Evolutionary conservation across 768 basidiomycete genomes (phyloP).

Genomic region (Kwoniella heveanensis): DNA sequence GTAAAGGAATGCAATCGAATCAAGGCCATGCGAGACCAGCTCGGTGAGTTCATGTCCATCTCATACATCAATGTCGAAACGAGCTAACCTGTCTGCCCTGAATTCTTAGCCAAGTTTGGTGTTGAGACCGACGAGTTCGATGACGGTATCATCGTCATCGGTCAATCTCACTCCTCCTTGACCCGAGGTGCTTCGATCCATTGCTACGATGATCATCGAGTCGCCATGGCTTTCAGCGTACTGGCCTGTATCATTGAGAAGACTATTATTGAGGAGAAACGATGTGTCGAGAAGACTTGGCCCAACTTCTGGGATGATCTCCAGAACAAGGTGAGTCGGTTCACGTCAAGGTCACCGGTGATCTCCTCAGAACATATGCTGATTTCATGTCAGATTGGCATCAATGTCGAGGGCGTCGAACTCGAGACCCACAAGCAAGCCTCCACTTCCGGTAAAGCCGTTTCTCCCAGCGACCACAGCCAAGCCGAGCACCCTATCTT

Average conservation of each 20-base stretch:
- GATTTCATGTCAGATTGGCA: conserved; percentile 68
- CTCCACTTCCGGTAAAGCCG: conserved; percentile 59
- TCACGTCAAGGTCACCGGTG: background rate
- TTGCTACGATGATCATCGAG: conserved; percentile 98
- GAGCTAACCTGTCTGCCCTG: no score
- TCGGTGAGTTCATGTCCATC: conserved; percentile 63
- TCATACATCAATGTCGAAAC: no score
- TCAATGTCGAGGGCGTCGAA: conserved; percentile 83
- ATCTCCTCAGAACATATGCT: conserved; percentile 5
- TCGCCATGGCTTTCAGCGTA: conserved; percentile 97
- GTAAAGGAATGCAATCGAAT: conserved; percentile 99
- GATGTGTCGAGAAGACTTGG: conserved; percentile 99
- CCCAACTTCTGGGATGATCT: conserved; percentile 99
- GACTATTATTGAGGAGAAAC: conserved; percentile 89
- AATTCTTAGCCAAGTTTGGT: conserved; percentile 95
- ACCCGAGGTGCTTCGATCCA: conserved; percentile 76
- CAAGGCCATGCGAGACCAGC: conserved; percentile 91
- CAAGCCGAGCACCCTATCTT: conserved; percentile 61
- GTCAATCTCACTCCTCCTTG: conserved; percentile 68
- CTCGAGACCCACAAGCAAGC: conserved; percentile 62
- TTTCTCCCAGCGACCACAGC: conserved; percentile 14
- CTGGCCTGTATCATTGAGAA: conserved; percentile 71
- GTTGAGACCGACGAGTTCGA: conserved; percentile 88
- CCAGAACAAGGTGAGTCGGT: conserved; percentile 73
- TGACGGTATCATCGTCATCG: conserved; percentile 88